phyloP scores from a whole-genome alignment of 371 early-diverging fungal genomes.

The Mucor irregularis region DNA sequence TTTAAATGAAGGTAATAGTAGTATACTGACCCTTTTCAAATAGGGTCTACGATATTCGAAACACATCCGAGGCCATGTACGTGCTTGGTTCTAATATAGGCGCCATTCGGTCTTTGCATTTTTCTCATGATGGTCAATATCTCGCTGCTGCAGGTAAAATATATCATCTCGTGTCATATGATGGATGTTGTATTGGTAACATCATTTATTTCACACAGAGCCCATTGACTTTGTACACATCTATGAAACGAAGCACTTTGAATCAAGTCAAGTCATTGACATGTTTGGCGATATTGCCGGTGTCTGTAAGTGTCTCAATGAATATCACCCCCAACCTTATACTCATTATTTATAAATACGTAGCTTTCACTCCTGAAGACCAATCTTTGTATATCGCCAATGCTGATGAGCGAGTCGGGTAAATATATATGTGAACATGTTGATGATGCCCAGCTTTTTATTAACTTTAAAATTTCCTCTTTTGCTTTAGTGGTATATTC shows the following conservation, averaged over 20 bases:
- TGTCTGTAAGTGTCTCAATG: conserved; percentile 32
- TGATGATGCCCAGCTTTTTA: background rate
- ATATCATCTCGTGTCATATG: conserved; percentile 14
- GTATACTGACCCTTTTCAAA: background rate
- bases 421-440: background rate
- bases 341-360: background rate
- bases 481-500: conserved; percentile 21
- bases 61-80: conserved; percentile 55
- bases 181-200: too few species aligned
- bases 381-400: conserved; percentile 63
- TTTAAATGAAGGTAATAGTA: too few species aligned
- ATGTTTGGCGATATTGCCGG: conserved; percentile 87
- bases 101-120: conserved; percentile 79
- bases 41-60: conserved; percentile 81
- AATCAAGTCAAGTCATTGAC: conserved; percentile 68
- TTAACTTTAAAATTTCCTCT: background rate
- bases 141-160: conserved; percentile 69
- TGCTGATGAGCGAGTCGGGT: conserved; percentile 39
- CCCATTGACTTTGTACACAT: conserved; percentile 82
- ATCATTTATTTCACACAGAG: conserved; percentile 40
- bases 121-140: conserved; percentile 68
- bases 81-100: conserved; percentile 65
- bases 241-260: conserved; percentile 54
- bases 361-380: conserved; percentile 54
- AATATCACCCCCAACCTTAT: background rate